These are phyloP conservation scores for Pulveroboletus sp. DNA, from an alignment of 768 basidiomycete genomes.

Conservation along the genomic window DNA sequence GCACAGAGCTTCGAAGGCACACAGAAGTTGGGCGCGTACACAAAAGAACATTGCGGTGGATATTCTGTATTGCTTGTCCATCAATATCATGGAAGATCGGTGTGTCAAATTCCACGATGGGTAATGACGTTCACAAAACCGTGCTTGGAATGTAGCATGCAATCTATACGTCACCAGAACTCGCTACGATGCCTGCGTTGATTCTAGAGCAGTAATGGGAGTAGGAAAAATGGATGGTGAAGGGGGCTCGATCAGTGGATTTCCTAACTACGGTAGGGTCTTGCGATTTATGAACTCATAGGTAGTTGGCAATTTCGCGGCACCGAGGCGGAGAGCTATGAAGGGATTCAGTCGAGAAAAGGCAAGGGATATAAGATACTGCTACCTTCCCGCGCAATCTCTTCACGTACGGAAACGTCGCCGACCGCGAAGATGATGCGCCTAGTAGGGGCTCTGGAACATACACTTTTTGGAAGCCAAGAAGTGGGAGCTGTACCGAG, in stretches of 20 bases:
- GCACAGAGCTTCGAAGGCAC: no score
- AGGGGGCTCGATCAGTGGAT: constrained; percentile 49
- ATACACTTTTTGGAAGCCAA: background rate
- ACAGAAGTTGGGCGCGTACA: no score
- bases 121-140: background rate
- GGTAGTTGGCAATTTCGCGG: constrained; percentile 79
- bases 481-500: constrained; percentile 53
- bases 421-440: constrained; percentile 94
- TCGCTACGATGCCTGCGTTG: constrained; percentile 10
- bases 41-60: no score
- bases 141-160: background rate
- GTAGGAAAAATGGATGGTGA: constrained; percentile 6
- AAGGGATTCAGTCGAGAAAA: constrained; percentile 2
- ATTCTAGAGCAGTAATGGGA: constrained; percentile 13
- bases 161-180: constrained; percentile 5
- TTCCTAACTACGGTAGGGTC: constrained; percentile 74
- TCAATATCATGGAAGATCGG: no score
- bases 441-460: constrained; percentile 73
- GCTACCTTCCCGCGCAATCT: constrained; percentile 86
- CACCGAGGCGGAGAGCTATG: constrained; percentile 82
- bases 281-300: constrained; percentile 81
- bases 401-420: constrained; percentile 84
- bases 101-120: no score
- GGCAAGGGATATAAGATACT: no score
- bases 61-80: no score